Conservation (phyloP, 305 asterid genomes). For the Caryopteris hybrid region DNA sequence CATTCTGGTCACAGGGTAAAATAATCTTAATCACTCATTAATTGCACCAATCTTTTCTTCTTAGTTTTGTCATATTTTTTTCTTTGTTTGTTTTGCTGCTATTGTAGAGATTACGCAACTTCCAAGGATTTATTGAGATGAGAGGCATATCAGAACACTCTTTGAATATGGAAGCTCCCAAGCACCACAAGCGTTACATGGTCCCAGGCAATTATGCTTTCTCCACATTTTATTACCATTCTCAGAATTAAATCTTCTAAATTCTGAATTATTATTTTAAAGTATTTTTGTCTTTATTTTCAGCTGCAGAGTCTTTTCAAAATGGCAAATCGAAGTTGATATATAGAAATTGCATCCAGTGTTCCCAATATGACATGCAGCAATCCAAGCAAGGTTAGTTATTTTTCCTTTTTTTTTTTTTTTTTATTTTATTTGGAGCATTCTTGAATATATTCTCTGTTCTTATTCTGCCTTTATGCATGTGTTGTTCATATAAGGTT, state of each 20-base stretch:
- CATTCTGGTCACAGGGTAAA: too few species aligned
- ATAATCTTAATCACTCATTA: too few species aligned
- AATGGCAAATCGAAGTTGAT: conserved; percentile 20
- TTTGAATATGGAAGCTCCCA: conserved; percentile 41
- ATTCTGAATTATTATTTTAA: not conserved
- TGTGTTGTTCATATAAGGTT: too few species aligned
- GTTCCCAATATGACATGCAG: conserved; percentile 22
- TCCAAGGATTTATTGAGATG: conserved; percentile 32
- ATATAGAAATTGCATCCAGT: conserved; percentile 20
- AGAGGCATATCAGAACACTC: conserved; percentile 52
- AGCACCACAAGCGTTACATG: conserved; percentile 54
- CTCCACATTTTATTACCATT: not conserved
- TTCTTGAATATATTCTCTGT: too few species aligned
- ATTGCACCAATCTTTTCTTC: too few species aligned
- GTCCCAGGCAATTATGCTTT: conserved; percentile 46
- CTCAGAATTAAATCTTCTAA: not conserved
- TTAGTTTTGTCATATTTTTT: too few species aligned
- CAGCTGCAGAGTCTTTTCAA: conserved; percentile 26
- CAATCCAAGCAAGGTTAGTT: conserved; percentile 38
- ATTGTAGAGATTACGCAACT: conserved; percentile 46
- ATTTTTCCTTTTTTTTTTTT: too few species aligned
- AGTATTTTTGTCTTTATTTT: not conserved
- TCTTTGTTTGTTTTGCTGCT: not conserved
- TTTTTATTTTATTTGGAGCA: too few species aligned
- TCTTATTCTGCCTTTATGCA: too few species aligned